Evolutionary conservation across 768 basidiomycete genomes (phyloP).

Genomic region (Suillus lakei): DNA sequence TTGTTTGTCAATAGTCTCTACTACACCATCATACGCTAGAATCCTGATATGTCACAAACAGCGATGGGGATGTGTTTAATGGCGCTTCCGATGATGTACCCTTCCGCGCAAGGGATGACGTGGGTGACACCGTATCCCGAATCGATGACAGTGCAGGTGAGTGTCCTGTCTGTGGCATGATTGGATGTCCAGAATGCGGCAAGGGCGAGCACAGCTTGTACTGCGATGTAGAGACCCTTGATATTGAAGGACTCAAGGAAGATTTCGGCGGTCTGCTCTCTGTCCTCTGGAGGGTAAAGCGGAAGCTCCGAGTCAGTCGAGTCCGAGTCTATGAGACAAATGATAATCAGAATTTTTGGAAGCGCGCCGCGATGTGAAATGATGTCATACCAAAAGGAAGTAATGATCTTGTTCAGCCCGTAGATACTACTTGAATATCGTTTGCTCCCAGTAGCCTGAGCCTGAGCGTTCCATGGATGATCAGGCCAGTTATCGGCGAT

Average conservation of each 20-base stretch:
- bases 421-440: conserved; percentile 99
- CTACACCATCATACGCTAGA: too few species aligned
- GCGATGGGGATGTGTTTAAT: conserved; percentile 99
- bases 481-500: conserved; percentile 99
- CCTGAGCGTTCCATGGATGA: conserved; percentile 96
- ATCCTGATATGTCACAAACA: conserved; percentile 95
- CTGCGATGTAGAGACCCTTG: conserved; percentile 97
- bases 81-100: conserved; percentile 97
- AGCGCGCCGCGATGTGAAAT: not conserved
- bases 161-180: conserved; percentile 85
- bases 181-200: conserved; percentile 97
- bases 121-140: conserved; percentile 99
- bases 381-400: conserved; percentile 83
- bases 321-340: conserved; percentile 67
- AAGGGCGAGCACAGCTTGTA: conserved; percentile 97
- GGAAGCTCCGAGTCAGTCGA: too few species aligned
- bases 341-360: not conserved
- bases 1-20: too few species aligned
- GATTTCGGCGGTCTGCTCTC: conserved; percentile 99
- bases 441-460: conserved; percentile 99
- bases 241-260: conserved; percentile 99
- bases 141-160: conserved; percentile 98
- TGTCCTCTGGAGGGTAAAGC: conserved; percentile 96
- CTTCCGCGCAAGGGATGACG: conserved; percentile 95
- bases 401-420: conserved; percentile 99